These are phyloP conservation scores for Pleurozium schreberi DNA, from an alignment of 225 moss, liverwort and hornwort genomes.

Conservation along the genomic window DNA sequence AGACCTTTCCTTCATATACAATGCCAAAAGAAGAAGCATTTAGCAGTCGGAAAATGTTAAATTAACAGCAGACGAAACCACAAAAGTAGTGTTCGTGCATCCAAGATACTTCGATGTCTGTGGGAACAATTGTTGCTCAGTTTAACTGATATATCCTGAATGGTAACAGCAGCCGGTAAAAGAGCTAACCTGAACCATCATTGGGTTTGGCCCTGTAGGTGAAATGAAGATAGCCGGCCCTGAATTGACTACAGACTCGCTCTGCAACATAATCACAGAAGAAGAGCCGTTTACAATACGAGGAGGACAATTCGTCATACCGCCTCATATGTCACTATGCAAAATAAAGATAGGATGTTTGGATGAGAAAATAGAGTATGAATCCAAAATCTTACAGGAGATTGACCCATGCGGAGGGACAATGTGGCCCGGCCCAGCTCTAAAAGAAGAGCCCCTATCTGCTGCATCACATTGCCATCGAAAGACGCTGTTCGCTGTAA, in stretches of 20 bases:
- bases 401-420: constrained; percentile 80
- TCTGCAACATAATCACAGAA: constrained; percentile 23
- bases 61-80: background rate
- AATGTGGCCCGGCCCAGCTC: constrained; percentile 89
- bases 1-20: background rate
- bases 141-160: background rate
- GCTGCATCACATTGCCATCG: constrained; percentile 95
- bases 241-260: constrained; percentile 74
- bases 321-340: background rate
- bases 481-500: constrained; percentile 62
- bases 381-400: constrained; percentile 60
- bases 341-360: background rate
- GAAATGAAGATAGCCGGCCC: constrained; percentile 96
- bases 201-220: constrained; percentile 89
- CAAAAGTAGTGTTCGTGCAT: background rate
- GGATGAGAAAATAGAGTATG: background rate
- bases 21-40: constrained; percentile 1
- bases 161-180: background rate
- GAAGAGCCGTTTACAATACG: background rate
- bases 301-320: background rate
- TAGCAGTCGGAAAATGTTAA: constrained; percentile 2
- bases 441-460: constrained; percentile 91
- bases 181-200: constrained; percentile 87
- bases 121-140: background rate
- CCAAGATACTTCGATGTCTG: background rate